Percentiles rank a stretch among this genome's conserved stretches.
Evolutionary conservation across 148 eudicot species (phyloP).

Genomic region (Cornus controversa): DNA sequence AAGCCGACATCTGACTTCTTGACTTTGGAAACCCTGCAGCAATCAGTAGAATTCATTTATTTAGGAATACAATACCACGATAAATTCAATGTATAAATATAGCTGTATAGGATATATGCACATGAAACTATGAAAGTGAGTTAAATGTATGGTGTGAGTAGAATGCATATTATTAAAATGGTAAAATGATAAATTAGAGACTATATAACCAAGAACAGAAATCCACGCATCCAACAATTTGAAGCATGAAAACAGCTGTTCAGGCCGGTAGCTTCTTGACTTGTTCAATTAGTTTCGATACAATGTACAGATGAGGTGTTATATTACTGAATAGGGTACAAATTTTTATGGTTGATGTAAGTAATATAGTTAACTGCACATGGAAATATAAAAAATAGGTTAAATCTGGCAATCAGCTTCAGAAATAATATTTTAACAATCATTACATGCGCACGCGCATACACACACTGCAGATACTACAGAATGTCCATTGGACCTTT

Average conservation of each 20-base stretch:
- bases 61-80: not conserved
- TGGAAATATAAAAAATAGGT: not conserved
- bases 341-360: conserved; percentile 2
- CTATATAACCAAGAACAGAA: not conserved
- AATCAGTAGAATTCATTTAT: not conserved
- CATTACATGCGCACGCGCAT: not conserved
- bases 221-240: not conserved
- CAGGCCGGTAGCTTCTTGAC: not conserved
- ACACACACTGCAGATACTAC: not conserved
- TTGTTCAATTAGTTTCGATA: not conserved
- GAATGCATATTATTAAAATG: not conserved
- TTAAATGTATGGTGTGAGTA: too few species aligned
- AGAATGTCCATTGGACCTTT: not conserved
- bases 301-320: not conserved
- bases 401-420: not conserved
- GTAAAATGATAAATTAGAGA: not conserved
- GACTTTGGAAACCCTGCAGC: conserved; percentile 60
- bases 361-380: not conserved
- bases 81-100: not conserved
- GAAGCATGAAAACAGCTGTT: not conserved
- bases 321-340: not conserved
- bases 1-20: conserved; percentile 68
- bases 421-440: not conserved
- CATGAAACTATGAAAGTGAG: not conserved
- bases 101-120: not conserved